phyloP scores from a whole-genome alignment of 306 rosid species.

The Fragaria iinumae region DNA sequence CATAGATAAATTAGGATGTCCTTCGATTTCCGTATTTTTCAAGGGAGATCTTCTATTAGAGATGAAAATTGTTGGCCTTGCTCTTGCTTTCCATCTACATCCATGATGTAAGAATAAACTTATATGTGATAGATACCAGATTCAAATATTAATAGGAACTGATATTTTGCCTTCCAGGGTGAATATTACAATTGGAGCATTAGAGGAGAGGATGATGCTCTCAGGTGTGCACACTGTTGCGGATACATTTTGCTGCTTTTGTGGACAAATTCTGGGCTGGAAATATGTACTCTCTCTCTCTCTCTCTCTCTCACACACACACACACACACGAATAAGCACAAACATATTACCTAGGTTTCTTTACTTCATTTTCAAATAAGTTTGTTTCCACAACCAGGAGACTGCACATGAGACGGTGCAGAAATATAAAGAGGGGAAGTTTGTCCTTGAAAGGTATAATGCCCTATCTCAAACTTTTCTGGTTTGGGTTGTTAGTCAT shows the following conservation, averaged over 20 bases:
- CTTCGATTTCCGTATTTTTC: neutral
- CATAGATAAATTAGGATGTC: neutral
- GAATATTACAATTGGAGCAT: conserved; percentile 55
- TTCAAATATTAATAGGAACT: conserved; percentile 15
- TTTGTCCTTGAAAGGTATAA: conserved; percentile 88
- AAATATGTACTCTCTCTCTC: conserved; percentile 65
- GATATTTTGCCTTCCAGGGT: conserved; percentile 42
- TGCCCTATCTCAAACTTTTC: conserved; percentile 1
- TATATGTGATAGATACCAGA: neutral
- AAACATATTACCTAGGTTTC: neutral
- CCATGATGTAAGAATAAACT: neutral
- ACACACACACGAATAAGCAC: neutral
- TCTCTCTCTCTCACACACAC: neutral
- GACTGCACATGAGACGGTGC: conserved; percentile 75
- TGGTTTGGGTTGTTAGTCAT: neutral
- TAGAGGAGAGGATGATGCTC: conserved; percentile 74
- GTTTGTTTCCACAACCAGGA: conserved; percentile 44
- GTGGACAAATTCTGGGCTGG: conserved; percentile 97
- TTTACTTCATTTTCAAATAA: neutral
- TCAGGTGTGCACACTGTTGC: conserved; percentile 84
- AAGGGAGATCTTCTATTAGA: neutral
- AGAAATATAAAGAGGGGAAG: conserved; percentile 90
- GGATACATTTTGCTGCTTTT: conserved; percentile 81
- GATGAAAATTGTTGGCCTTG: neutral
- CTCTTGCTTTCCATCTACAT: neutral